Percentiles rank a stretch among this genome's conserved stretches.
phyloP scores from a whole-genome alignment of 2,329 filamentous ascomycete species.

The Cladophialophora yegresii region DNA sequence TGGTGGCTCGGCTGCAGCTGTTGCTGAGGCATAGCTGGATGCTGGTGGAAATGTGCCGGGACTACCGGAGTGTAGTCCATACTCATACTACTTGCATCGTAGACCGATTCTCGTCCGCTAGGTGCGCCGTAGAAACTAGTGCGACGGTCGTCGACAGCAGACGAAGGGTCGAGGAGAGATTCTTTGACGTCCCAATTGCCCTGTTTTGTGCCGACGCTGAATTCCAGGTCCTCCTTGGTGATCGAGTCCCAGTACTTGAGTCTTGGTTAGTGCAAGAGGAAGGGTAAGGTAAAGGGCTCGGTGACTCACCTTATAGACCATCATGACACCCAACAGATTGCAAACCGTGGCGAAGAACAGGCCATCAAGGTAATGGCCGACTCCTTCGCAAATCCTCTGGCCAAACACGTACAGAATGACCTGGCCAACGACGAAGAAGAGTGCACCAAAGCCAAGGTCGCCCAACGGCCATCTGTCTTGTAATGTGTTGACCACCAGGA shows the following conservation, averaged over 20 bases:
- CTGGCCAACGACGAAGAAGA: slow-evolving; percentile 90
- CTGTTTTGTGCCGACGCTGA: slow-evolving; percentile 90
- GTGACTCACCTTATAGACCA: slow-evolving; percentile 87
- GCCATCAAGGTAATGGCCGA: slow-evolving; percentile 91
- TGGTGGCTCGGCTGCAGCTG: slow-evolving; percentile 10
- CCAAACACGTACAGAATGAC: slow-evolving; percentile 91
- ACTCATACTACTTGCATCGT: slow-evolving; percentile 56
- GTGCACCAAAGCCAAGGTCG: slow-evolving; percentile 83
- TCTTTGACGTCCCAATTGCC: slow-evolving; percentile 99
- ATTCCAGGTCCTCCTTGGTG: slow-evolving; percentile 96
- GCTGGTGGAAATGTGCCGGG: slow-evolving; percentile 15
- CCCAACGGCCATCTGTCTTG: slow-evolving; percentile 95
- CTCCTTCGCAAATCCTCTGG: slow-evolving; percentile 75
- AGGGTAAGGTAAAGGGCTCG: slow-evolving; percentile 5
- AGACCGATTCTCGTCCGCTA: slow-evolving; percentile 61
- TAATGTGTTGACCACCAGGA: slow-evolving; percentile 85
- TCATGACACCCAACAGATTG: slow-evolving; percentile 95
- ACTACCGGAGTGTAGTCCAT: slow-evolving; percentile 29
- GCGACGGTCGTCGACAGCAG: slow-evolving; percentile 61
- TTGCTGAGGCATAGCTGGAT: slow-evolving; percentile 12
- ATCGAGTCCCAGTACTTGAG: slow-evolving; percentile 96
- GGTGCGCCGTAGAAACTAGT: slow-evolving; percentile 38
- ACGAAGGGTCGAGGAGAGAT: slow-evolving; percentile 64
- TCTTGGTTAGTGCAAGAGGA: slow-evolving; percentile 38
- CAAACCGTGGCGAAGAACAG: slow-evolving; percentile 92